phyloP scores from a whole-genome alignment of 1,139 yeast genomes.

The Sugiyamaella xylanicola region DNA sequence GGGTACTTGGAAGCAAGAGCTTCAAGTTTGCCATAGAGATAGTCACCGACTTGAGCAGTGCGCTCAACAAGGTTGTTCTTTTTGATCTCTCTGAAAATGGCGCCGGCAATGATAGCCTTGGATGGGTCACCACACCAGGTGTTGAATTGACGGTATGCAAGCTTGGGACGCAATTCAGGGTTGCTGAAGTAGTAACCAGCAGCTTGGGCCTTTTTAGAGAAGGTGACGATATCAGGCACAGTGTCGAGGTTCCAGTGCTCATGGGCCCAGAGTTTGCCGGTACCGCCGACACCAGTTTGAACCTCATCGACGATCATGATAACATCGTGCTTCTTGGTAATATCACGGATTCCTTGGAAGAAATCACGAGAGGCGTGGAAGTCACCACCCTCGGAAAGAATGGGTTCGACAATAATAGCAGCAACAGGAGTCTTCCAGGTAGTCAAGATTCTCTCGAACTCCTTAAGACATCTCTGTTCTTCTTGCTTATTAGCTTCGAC shows the following conservation, averaged over 20 bases:
- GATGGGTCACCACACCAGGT: constrained; percentile 94
- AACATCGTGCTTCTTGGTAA: constrained; percentile 67
- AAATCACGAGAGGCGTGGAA: constrained; percentile 75
- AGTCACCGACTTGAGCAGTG: constrained; percentile 63
- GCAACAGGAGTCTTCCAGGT: constrained; percentile 70
- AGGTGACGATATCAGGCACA: constrained; percentile 80
- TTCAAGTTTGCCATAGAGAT: constrained; percentile 58
- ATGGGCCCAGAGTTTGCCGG: constrained; percentile 85
- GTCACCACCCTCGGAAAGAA: constrained; percentile 88
- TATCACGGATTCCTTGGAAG: constrained; percentile 75
- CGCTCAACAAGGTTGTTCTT: constrained; percentile 60
- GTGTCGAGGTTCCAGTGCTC: constrained; percentile 73
- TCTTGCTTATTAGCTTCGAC: constrained; percentile 60
- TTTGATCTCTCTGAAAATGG: constrained; percentile 64
- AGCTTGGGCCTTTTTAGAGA: constrained; percentile 82
- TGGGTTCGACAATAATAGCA: constrained; percentile 75
- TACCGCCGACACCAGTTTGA: constrained; percentile 86
- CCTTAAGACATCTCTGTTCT: constrained; percentile 65
- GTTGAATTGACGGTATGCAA: constrained; percentile 82
- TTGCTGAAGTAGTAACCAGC: constrained; percentile 81
- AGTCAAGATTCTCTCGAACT: constrained; percentile 57
- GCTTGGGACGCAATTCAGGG: constrained; percentile 67
- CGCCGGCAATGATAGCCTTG: constrained; percentile 69
- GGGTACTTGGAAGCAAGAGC: constrained; percentile 57
- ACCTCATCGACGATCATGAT: constrained; percentile 80